phyloP scores from a whole-genome alignment of 73 alveolate species.

The Blepharisma japonicum region DNA sequence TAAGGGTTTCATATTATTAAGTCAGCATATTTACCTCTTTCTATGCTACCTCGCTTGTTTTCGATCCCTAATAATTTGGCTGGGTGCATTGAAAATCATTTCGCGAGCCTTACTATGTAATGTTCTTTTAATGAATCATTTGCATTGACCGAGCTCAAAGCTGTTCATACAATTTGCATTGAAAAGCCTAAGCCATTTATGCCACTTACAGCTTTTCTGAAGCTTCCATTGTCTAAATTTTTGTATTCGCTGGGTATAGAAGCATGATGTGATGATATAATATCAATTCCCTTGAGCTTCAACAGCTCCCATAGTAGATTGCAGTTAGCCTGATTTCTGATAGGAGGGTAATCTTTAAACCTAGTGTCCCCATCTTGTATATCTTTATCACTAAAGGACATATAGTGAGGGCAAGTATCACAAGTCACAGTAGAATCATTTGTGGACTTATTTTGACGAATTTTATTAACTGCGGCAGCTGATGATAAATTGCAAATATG shows the following conservation, averaged over 20 bases:
- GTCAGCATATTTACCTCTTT: not conserved
- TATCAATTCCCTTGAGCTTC: not conserved
- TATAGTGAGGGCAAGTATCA: not conserved
- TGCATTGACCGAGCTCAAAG: not conserved
- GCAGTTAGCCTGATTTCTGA: conserved; percentile 1
- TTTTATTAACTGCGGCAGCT: not conserved
- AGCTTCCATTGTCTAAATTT: not conserved
- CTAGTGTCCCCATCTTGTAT: not conserved
- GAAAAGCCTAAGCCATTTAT: not conserved
- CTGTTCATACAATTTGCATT: not conserved
- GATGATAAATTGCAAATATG: not conserved
- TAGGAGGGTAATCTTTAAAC: not conserved
- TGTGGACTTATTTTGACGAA: not conserved
- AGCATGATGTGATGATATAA: not conserved
- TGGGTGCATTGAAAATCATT: not conserved
- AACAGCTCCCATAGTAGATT: not conserved
- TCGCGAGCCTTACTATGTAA: not conserved
- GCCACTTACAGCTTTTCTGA: not conserved
- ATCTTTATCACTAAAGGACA: not conserved
- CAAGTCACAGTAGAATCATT: not conserved
- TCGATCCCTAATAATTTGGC: not conserved
- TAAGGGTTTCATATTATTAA: not conserved
- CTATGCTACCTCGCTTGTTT: not conserved
- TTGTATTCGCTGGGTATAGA: not conserved
- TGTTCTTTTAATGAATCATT: not conserved